Evolutionary conservation across 2,329 filamentous ascomycete species (phyloP).

Genomic region (Stachybotrys chartarum): DNA sequence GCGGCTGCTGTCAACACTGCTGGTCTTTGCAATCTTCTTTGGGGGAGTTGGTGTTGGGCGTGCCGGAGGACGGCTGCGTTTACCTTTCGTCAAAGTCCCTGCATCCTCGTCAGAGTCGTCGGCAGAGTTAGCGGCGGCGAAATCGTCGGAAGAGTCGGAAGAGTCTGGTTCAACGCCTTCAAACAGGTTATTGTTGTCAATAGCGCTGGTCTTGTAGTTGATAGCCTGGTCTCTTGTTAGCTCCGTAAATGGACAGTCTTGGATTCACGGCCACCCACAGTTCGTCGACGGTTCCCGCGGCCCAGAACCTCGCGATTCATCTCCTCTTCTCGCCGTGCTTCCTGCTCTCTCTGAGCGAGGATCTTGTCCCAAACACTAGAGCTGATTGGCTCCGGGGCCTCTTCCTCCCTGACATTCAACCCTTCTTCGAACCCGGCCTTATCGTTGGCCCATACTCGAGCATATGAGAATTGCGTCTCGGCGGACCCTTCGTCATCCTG

Average conservation of each 20-base stretch:
- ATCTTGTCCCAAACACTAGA: constrained; percentile 85
- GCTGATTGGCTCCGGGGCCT: constrained; percentile 49
- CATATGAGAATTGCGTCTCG: constrained; percentile 81
- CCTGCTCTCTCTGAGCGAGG: constrained; percentile 71
- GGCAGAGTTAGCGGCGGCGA: constrained; percentile 19
- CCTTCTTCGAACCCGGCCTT: constrained; percentile 59
- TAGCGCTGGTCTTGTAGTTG: constrained; percentile 24
- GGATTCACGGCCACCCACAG: constrained; percentile 15
- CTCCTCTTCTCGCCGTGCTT: constrained; percentile 66
- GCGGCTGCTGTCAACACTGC: constrained; percentile 23
- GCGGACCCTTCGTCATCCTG: constrained; percentile 55
- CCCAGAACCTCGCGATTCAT: constrained; percentile 69
- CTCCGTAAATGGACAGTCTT: background rate
- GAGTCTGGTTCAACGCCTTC: constrained; percentile 18
- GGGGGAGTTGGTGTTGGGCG: constrained; percentile 15
- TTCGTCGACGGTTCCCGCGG: constrained; percentile 69
- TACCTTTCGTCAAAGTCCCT: constrained; percentile 22
- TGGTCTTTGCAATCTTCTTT: constrained; percentile 15
- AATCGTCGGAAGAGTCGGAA: constrained; percentile 26
- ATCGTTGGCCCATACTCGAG: constrained; percentile 87
- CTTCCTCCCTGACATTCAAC: constrained; percentile 42
- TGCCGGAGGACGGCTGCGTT: constrained; percentile 13
- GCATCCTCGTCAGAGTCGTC: constrained; percentile 23
- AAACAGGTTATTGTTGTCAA: constrained; percentile 10
- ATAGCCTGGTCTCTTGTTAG: constrained; percentile 19